Percentiles rank a stretch among this genome's conserved stretches.
These are phyloP conservation scores for Pseudozyma flocculosa DNA, from an alignment of 1,284 basidiomycete genomes.

Conservation along the genomic window DNA sequence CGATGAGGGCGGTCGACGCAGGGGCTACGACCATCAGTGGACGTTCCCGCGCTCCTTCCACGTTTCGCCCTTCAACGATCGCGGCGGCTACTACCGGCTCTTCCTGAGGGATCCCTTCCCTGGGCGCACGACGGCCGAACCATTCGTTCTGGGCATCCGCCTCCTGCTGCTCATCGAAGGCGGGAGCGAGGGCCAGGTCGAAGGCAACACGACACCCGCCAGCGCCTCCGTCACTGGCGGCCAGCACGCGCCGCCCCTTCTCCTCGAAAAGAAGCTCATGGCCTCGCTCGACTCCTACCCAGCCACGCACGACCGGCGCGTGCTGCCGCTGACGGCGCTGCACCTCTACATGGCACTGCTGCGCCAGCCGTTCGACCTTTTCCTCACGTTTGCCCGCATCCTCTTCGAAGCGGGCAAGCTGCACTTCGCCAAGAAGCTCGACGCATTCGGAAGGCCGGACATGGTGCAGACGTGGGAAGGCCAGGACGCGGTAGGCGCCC, in stretches of 20 bases:
- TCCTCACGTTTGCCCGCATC: conserved; percentile 69
- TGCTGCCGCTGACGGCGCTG: conserved; percentile 60
- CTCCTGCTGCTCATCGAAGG: conserved; percentile 38
- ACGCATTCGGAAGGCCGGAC: conserved; percentile 70
- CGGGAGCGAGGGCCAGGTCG: conserved; percentile 12
- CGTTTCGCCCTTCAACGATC: conserved; percentile 78
- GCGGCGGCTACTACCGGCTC: conserved; percentile 68
- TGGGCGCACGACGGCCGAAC: not conserved
- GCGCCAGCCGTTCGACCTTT: conserved; percentile 64
- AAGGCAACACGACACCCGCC: not conserved
- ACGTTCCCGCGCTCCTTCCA: conserved; percentile 73
- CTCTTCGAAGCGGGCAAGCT: conserved; percentile 69
- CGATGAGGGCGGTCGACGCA: too few relatives aligned
- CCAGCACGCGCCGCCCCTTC: not conserved
- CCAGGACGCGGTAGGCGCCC: not conserved
- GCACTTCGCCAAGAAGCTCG: conserved; percentile 68
- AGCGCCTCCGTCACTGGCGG: not conserved
- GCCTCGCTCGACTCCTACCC: conserved; percentile 63
- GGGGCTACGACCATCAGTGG: conserved; percentile 69
- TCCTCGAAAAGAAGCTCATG: conserved; percentile 61
- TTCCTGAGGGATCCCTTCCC: conserved; percentile 37
- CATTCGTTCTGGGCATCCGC: conserved; percentile 23
- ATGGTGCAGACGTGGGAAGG: conserved; percentile 28
- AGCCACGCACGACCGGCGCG: conserved; percentile 4
- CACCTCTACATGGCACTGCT: conserved; percentile 62